A percentile compares a stretch with the other conserved stretches of the same genome.
Evolutionary conservation across 169 alveolate species (phyloP).

Genomic region (Perkinsus olseni): DNA sequence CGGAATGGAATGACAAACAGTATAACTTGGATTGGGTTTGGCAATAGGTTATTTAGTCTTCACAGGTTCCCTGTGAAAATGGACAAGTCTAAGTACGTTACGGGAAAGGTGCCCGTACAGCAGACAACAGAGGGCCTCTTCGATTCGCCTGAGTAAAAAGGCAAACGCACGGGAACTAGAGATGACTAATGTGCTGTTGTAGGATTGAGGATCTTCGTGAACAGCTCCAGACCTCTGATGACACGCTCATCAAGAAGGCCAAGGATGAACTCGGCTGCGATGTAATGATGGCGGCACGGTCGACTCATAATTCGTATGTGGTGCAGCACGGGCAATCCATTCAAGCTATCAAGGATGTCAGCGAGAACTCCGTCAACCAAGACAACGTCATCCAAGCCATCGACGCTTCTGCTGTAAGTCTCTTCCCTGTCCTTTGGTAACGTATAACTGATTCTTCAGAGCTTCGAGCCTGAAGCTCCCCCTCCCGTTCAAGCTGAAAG

Average conservation of each 20-base stretch:
- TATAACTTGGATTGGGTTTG: background rate
- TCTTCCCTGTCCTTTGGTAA: background rate
- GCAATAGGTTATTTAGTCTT: background rate
- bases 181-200: background rate
- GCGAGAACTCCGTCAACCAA: background rate
- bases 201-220: background rate
- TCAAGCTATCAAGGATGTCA: background rate
- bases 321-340: background rate
- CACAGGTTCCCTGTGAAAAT: background rate
- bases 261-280: background rate
- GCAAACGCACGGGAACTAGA: background rate
- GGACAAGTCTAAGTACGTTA: background rate
- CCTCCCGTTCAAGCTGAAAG: background rate
- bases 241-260: background rate
- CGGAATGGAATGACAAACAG: background rate
- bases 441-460: background rate
- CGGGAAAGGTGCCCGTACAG: background rate
- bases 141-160: background rate
- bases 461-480: background rate
- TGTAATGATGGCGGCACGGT: background rate
- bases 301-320: background rate
- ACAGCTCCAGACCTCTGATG: background rate
- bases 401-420: background rate
- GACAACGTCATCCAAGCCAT: background rate
- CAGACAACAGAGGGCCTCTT: background rate